A percentile compares a stretch with the other conserved stretches of the same genome.
phyloP scores from a whole-genome alignment of 257 asterid genomes.

The Scutellaria minor region DNA sequence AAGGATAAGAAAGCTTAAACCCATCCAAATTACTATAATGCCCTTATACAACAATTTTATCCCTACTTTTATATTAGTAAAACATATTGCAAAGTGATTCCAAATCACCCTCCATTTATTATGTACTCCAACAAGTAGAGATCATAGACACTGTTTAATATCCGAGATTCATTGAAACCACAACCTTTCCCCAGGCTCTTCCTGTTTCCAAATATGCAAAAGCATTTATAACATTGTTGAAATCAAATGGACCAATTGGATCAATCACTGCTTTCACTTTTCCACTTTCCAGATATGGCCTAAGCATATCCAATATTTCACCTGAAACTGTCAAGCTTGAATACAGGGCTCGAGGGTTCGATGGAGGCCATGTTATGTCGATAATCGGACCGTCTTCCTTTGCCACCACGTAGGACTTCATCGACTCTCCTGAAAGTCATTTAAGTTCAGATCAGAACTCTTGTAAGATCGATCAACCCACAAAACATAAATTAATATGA shows the following conservation, averaged over 20 bases:
- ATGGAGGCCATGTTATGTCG: conserved; percentile 81
- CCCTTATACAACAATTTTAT: too few relatives aligned
- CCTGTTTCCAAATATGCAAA: conserved; percentile 71
- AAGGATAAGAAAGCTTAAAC: too few relatives aligned
- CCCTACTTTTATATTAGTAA: too few relatives aligned
- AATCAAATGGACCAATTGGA: conserved; percentile 55
- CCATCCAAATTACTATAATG: too few relatives aligned
- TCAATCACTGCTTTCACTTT: conserved; percentile 64
- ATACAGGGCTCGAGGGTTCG: conserved; percentile 56
- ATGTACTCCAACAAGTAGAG: not conserved
- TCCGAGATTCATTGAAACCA: conserved; percentile 35
- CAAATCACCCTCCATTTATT: too few relatives aligned
- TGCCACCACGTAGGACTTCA: conserved; percentile 53
- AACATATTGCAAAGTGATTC: too few relatives aligned
- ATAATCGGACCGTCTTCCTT: conserved; percentile 54
- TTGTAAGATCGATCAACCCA: too few relatives aligned
- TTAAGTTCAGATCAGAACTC: too few relatives aligned
- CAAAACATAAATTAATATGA: too few relatives aligned
- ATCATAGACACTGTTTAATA: not conserved
- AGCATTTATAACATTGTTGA: conserved; percentile 50
- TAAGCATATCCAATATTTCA: conserved; percentile 53
- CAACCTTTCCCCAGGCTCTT: conserved; percentile 68
- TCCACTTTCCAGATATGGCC: conserved; percentile 59
- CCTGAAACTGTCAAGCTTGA: conserved; percentile 68
- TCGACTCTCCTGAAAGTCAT: conserved; percentile 55